Evolutionary conservation across 305 asterid species (phyloP).

Genomic region (Vinca major): DNA sequence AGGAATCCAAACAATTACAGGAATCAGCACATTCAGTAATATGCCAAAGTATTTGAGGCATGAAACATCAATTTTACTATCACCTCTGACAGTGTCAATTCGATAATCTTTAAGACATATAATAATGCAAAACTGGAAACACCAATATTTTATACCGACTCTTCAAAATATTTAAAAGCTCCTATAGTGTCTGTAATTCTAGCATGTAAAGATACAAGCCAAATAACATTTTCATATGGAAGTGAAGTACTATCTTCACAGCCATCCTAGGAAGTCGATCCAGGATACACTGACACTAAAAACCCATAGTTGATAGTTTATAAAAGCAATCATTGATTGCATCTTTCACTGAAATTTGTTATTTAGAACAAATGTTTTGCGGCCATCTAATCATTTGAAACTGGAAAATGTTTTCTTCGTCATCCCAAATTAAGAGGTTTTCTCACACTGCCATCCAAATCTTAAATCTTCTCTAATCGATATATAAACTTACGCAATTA

Average conservation of each 20-base stretch:
- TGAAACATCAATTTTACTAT: not conserved
- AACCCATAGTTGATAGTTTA: not conserved
- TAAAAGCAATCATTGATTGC: not conserved
- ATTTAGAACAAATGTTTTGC: not conserved
- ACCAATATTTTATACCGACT: not conserved
- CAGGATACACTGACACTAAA: not conserved
- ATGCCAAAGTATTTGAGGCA: not conserved
- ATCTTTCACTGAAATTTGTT: not conserved
- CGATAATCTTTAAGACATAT: not conserved
- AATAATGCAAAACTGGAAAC: not conserved
- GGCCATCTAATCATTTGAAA: not conserved
- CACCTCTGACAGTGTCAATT: not conserved
- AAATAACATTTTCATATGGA: not conserved
- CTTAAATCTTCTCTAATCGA: too few relatives aligned
- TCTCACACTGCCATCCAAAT: not conserved
- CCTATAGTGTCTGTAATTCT: not conserved
- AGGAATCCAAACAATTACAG: constrained; percentile 7
- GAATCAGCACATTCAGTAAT: not conserved
- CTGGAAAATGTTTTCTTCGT: not conserved
- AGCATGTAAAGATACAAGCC: not conserved
- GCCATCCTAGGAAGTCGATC: not conserved
- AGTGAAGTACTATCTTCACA: too few relatives aligned
- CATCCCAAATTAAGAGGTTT: not conserved
- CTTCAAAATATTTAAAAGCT: not conserved
- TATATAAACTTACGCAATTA: not conserved